Conservation (phyloP, 176 grass and related monocot species). For the Carex scoparia region DNA sequence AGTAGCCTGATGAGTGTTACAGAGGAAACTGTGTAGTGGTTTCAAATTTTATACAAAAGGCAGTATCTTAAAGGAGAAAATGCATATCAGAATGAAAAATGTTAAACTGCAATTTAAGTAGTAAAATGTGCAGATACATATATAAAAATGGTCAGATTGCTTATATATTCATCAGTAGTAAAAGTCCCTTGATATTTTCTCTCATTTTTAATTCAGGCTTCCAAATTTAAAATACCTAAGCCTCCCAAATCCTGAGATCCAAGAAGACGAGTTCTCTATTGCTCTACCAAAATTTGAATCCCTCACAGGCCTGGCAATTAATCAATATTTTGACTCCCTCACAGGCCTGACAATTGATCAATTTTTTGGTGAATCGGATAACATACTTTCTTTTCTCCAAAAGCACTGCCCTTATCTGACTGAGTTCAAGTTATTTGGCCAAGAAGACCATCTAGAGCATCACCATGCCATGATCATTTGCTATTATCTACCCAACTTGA, state of each 20-base stretch:
- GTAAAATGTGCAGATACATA: background rate
- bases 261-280: background rate
- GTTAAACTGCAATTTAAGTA: background rate
- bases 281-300: constrained; percentile 5
- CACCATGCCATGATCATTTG: background rate
- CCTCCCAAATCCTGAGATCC: background rate
- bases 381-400: background rate
- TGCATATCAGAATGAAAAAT: background rate
- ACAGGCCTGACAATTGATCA: constrained; percentile 6
- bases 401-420: background rate
- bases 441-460: background rate
- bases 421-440: constrained; percentile 1
- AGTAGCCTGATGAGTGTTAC: background rate
- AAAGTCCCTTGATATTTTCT: background rate
- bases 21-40: background rate
- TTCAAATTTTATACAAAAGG: background rate
- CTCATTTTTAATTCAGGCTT: constrained; percentile 10
- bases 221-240: constrained; percentile 10
- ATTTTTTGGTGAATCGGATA: background rate
- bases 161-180: background rate
- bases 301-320: background rate
- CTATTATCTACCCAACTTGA: constrained; percentile 1
- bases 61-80: background rate
- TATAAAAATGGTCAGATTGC: background rate
- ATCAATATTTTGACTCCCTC: background rate